Percentiles rank a stretch among this genome's conserved stretches.
Evolutionary conservation across 2,329 filamentous ascomycete species (phyloP).

Genomic region (Lachnellula suecica): DNA sequence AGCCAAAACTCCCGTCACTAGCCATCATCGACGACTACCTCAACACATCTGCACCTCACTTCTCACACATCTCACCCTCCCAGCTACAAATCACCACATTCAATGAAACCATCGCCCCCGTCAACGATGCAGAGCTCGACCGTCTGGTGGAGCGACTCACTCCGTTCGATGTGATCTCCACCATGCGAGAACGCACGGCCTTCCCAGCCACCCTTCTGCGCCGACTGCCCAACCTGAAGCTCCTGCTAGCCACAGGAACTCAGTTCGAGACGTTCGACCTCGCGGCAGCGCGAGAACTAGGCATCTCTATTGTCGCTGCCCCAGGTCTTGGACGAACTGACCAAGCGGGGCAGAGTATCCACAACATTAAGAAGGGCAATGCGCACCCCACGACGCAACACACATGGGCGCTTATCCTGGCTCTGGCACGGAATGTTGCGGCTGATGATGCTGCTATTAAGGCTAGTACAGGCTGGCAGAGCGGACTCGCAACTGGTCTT

Average conservation of each 20-base stretch:
- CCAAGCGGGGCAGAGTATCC: constrained; percentile 16
- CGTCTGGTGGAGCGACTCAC: constrained; percentile 60
- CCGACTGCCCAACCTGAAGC: constrained; percentile 67
- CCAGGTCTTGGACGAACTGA: constrained; percentile 37
- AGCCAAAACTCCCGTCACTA: too few relatives aligned
- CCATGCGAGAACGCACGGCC: constrained; percentile 79
- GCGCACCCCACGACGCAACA: too few relatives aligned
- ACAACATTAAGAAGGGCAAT: too few relatives aligned
- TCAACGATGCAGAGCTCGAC: constrained; percentile 51
- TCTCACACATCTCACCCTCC: constrained; percentile 52
- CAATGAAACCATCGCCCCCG: constrained; percentile 64
- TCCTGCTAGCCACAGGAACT: constrained; percentile 70
- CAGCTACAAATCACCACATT: constrained; percentile 60
- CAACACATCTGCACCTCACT: constrained; percentile 54
- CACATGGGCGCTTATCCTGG: constrained; percentile 65
- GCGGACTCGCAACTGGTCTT: constrained; percentile 58
- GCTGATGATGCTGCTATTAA: constrained; percentile 68
- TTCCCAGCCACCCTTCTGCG: constrained; percentile 63
- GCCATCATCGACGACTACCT: constrained; percentile 77
- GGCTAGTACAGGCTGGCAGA: constrained; percentile 69
- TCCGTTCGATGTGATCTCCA: constrained; percentile 68
- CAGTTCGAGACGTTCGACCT: constrained; percentile 70
- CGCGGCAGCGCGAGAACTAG: constrained; percentile 51
- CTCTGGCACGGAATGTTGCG: constrained; percentile 65
- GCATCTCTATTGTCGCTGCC: constrained; percentile 63